A percentile compares a stretch with the other conserved stretches of the same genome.
Conservation (phyloP, 2,329 filamentous ascomycete species). For the Metarhizium brunneum region DNA sequence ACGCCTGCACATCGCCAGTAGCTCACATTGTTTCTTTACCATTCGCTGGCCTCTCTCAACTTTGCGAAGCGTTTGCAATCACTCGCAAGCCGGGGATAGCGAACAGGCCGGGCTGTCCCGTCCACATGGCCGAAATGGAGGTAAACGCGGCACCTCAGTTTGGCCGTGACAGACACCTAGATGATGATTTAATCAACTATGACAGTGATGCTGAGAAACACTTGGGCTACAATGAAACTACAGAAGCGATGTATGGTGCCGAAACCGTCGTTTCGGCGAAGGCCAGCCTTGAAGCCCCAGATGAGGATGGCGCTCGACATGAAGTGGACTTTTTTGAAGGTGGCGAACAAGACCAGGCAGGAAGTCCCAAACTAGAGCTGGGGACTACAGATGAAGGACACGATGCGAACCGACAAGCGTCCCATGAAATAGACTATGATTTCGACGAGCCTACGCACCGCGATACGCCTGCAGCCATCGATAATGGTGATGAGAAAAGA, state of each 20-base stretch:
- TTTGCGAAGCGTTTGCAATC: not conserved
- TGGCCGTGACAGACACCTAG: slow-evolving; percentile 13
- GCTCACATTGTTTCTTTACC: not conserved
- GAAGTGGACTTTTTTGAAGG: slow-evolving; percentile 7
- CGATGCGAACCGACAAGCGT: slow-evolving; percentile 5
- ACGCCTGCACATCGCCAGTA: not conserved
- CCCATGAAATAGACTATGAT: slow-evolving; percentile 29
- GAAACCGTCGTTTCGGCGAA: not conserved
- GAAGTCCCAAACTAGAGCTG: not conserved
- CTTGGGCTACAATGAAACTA: not conserved
- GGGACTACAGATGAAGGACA: slow-evolving; percentile 5
- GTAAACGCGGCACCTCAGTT: slow-evolving; percentile 18
- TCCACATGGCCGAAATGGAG: slow-evolving; percentile 22
- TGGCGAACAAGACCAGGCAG: not conserved
- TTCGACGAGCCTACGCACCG: slow-evolving; percentile 12
- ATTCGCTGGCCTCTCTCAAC: too few species aligned
- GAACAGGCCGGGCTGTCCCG: not conserved
- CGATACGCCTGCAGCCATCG: not conserved
- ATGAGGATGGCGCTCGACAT: slow-evolving; percentile 7
- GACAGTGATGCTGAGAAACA: slow-evolving; percentile 20
- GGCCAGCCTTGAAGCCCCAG: not conserved
- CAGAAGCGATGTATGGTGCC: not conserved
- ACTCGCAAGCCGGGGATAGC: not conserved
- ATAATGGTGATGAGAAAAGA: not conserved
- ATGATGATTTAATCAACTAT: slow-evolving; percentile 29